These are phyloP conservation scores for Tuber melanosporum DNA, from an alignment of 495 filamentous ascomycete genomes.

Conservation along the genomic window DNA sequence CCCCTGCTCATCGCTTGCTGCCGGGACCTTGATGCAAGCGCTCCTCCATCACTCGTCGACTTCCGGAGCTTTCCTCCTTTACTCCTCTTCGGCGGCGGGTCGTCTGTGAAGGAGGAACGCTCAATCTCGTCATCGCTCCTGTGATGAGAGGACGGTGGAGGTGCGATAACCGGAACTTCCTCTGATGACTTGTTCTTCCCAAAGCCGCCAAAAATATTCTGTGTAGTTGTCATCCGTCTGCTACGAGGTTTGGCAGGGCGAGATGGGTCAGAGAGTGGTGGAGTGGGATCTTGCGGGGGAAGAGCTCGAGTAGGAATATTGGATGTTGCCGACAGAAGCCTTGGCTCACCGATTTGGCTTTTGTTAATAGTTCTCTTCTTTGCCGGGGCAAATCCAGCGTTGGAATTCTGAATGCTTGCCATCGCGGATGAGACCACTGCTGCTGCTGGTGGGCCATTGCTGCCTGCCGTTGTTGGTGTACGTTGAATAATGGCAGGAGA, in stretches of 20 bases:
- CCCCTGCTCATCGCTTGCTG: constrained; percentile 27
- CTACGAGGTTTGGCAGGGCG: constrained; percentile 13
- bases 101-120: constrained; percentile 34
- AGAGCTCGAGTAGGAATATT: constrained; percentile 38
- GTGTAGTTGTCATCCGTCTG: constrained; percentile 24
- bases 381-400: constrained; percentile 31
- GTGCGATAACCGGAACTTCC: constrained; percentile 27
- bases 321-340: constrained; percentile 37
- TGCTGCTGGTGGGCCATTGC: constrained; percentile 18
- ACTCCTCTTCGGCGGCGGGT: constrained; percentile 35
- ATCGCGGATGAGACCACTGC: constrained; percentile 9
- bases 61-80: constrained; percentile 36
- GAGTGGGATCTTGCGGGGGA: constrained; percentile 13
- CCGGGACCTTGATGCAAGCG: constrained; percentile 28
- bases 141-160: constrained; percentile 27
- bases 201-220: constrained; percentile 34
- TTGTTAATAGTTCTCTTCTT: constrained; percentile 39
- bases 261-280: constrained; percentile 8
- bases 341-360: constrained; percentile 38
- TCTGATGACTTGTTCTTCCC: constrained; percentile 37
- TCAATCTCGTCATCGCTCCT: constrained; percentile 36
- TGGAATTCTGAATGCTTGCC: constrained; percentile 26
- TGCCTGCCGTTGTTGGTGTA: constrained; percentile 15
- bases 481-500: constrained; percentile 27
- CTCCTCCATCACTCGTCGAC: constrained; percentile 39